Percentiles rank a stretch among this genome's conserved stretches.
Evolutionary conservation across 2,329 filamentous ascomycete genomes (phyloP).

Genomic region (Bipolaris oryzae): DNA sequence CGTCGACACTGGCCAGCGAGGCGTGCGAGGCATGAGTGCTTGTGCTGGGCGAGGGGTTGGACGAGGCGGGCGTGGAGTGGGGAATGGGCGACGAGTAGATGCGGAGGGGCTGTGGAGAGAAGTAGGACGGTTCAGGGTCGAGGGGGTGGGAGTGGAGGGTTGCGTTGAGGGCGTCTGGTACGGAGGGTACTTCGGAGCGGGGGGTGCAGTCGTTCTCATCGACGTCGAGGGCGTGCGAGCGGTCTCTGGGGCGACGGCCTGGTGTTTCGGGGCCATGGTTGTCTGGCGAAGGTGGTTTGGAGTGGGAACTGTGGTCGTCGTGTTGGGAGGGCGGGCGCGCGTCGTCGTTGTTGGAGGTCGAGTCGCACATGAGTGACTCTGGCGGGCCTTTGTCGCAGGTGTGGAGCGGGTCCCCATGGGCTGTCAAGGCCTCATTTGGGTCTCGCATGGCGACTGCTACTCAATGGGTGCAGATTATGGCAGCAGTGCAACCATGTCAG

Average conservation of each 20-base stretch:
- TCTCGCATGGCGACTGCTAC: conserved; percentile 40
- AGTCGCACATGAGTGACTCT: conserved; percentile 37
- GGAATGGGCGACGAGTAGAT: conserved; percentile 41
- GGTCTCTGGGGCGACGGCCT: conserved; percentile 10
- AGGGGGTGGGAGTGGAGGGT: conserved; percentile 26
- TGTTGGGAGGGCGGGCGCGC: conserved; percentile 6
- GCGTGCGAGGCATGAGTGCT: conserved; percentile 36
- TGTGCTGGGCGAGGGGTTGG: conserved; percentile 40
- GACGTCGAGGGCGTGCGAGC: conserved; percentile 9
- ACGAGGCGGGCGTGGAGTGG: conserved; percentile 37
- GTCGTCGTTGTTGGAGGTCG: conserved; percentile 22
- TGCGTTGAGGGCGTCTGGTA: conserved; percentile 32
- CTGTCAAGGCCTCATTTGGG: conserved; percentile 33
- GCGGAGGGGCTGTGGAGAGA: conserved; percentile 48
- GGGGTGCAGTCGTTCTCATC: conserved; percentile 49
- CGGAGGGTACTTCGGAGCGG: conserved; percentile 49
- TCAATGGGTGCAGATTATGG: conserved; percentile 37
- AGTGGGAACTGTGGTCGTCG: neutral
- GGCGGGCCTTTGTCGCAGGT: conserved; percentile 27
- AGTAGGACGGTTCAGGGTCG: conserved; percentile 46
- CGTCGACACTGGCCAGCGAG: conserved; percentile 24
- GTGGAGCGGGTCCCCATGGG: conserved; percentile 22
- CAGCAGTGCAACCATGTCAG: conserved; percentile 43
- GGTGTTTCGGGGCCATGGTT: conserved; percentile 15
- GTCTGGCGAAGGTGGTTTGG: neutral